These are phyloP conservation scores for Xerocomus spinulosus DNA, from an alignment of 768 basidiomycete species.

Conservation along the genomic window DNA sequence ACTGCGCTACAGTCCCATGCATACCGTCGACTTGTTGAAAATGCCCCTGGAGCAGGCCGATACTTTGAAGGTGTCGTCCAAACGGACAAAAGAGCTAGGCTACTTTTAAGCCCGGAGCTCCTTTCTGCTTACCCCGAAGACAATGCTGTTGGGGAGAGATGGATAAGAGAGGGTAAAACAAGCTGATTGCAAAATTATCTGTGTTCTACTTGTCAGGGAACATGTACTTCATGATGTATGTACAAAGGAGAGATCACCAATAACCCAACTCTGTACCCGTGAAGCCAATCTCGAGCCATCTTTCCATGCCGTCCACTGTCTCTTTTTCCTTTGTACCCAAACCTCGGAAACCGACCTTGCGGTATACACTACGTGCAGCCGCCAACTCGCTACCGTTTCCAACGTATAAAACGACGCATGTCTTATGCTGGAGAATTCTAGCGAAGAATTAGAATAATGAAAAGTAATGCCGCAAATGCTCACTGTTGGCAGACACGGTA, in stretches of 20 bases:
- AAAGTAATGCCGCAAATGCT: constrained; percentile 18
- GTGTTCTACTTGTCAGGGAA: not conserved
- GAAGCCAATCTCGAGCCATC: constrained; percentile 67
- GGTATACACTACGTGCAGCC: constrained; percentile 56
- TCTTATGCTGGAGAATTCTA: constrained; percentile 37
- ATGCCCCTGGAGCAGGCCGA: constrained; percentile 27
- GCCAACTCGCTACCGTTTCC: constrained; percentile 46
- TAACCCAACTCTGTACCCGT: constrained; percentile 50
- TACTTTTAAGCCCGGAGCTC: constrained; percentile 41
- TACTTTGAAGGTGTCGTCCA: constrained; percentile 36
- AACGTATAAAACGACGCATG: constrained; percentile 61
- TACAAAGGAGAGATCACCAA: constrained; percentile 48
- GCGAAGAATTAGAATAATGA: constrained; percentile 5
- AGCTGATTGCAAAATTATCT: not conserved
- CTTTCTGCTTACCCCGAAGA: constrained; percentile 46
- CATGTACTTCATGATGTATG: not conserved
- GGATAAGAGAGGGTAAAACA: constrained; percentile 27
- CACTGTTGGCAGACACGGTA: constrained; percentile 53
- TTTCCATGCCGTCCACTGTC: constrained; percentile 41
- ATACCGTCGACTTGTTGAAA: constrained; percentile 22
- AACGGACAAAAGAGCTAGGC: constrained; percentile 30
- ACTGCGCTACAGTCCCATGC: constrained; percentile 12
- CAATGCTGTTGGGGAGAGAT: constrained; percentile 33
- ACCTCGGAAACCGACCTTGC: constrained; percentile 63
- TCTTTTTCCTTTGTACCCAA: constrained; percentile 29